Conservation (phyloP, 495 filamentous ascomycete species). For the Penicillium simplicissimum region DNA sequence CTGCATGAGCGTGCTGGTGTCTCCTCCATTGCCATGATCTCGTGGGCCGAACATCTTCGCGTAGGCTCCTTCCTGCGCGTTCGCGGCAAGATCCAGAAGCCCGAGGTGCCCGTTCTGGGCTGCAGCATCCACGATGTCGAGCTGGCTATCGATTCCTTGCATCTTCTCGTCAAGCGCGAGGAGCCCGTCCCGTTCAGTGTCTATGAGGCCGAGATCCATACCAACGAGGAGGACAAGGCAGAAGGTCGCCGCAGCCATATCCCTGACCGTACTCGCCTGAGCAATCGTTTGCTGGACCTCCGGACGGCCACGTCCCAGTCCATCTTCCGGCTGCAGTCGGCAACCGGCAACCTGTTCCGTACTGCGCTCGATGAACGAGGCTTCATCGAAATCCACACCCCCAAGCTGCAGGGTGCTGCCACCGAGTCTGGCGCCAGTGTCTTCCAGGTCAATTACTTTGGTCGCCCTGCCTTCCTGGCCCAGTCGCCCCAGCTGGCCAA, state of each 20-base stretch:
- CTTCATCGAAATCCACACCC: slow-evolving; percentile 88
- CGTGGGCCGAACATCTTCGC: slow-evolving; percentile 69
- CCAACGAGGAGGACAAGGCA: slow-evolving; percentile 44
- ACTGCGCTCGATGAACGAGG: slow-evolving; percentile 66
- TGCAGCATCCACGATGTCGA: slow-evolving; percentile 60
- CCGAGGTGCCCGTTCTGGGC: slow-evolving; percentile 56
- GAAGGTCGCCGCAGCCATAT: slow-evolving; percentile 55
- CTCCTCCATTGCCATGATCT: slow-evolving; percentile 59
- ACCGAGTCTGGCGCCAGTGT: slow-evolving; percentile 92
- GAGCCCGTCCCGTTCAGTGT: slow-evolving; percentile 64
- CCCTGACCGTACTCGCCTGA: slow-evolving; percentile 71
- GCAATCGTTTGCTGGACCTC: slow-evolving; percentile 85
- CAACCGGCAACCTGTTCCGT: slow-evolving; percentile 76
- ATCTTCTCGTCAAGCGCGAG: slow-evolving; percentile 56
- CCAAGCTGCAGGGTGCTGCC: slow-evolving; percentile 82
- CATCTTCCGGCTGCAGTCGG: slow-evolving; percentile 77
- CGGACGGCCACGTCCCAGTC: slow-evolving; percentile 82
- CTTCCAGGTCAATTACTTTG: slow-evolving; percentile 86
- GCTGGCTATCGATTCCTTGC: slow-evolving; percentile 48
- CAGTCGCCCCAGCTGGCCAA: slow-evolving; percentile 94
- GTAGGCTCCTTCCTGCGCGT: slow-evolving; percentile 66
- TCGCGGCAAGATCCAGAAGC: slow-evolving; percentile 63
- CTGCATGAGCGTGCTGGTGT: slow-evolving; percentile 56
- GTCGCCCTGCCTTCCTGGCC: slow-evolving; percentile 76
- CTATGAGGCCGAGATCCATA: slow-evolving; percentile 60